A percentile compares a stretch with the other conserved stretches of the same genome.
These are phyloP conservation scores for Exophiala oligosperma DNA, from an alignment of 2,329 filamentous ascomycete genomes.

Conservation along the genomic window DNA sequence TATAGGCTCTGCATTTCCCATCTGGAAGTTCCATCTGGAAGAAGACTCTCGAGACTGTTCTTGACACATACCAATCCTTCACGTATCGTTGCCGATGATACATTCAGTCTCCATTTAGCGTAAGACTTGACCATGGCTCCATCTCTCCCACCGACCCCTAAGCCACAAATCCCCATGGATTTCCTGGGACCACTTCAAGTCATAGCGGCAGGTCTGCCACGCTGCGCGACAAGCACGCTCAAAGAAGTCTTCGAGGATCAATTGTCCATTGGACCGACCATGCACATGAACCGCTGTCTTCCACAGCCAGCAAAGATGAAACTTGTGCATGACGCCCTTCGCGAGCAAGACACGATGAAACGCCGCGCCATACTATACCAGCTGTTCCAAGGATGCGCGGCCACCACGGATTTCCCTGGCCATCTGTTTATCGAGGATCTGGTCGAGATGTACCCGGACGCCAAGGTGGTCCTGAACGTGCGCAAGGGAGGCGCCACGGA, in stretches of 20 bases:
- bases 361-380: slow-evolving; percentile 11
- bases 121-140: neutral
- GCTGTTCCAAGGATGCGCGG: slow-evolving; percentile 43
- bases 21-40: no score
- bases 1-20: no score
- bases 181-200: slow-evolving; percentile 11
- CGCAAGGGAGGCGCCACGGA: slow-evolving; percentile 36
- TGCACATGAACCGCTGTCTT: slow-evolving; percentile 14
- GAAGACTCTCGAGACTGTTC: no score
- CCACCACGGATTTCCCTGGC: slow-evolving; percentile 45
- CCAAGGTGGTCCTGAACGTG: slow-evolving; percentile 45
- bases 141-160: neutral
- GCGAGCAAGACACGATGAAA: slow-evolving; percentile 6
- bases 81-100: no score
- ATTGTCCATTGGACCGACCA: slow-evolving; percentile 8
- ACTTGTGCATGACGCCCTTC: slow-evolving; percentile 10
- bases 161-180: slow-evolving; percentile 5
- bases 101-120: no score
- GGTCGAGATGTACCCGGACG: slow-evolving; percentile 49
- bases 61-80: no score
- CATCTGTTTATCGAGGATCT: slow-evolving; percentile 46
- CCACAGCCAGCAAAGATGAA: slow-evolving; percentile 5
- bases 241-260: slow-evolving; percentile 9
- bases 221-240: slow-evolving; percentile 14
- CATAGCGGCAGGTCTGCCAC: slow-evolving; percentile 12